Conservation (phyloP, 2,329 filamentous ascomycete genomes). For the Ascochyta viciae-villosae region DNA sequence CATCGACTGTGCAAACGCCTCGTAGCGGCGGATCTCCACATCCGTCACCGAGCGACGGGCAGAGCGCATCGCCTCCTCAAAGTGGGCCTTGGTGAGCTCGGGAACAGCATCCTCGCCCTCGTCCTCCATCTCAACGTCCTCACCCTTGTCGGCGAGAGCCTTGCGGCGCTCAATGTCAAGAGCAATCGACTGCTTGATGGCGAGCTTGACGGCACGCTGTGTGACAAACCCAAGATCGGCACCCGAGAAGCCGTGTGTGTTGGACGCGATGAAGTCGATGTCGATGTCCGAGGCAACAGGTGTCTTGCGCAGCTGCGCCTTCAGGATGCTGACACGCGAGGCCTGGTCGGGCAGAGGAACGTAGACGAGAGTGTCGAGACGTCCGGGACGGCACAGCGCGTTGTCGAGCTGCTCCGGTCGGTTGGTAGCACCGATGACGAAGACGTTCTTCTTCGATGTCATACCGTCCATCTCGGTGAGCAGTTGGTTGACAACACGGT, state of each 20-base stretch:
- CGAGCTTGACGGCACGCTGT: constrained; percentile 97
- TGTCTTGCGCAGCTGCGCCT: constrained; percentile 97
- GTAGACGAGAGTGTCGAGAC: constrained; percentile 98
- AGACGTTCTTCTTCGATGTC: constrained; percentile 99
- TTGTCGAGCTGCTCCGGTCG: constrained; percentile 98
- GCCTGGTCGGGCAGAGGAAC: constrained; percentile 93
- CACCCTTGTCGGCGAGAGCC: constrained; percentile 79
- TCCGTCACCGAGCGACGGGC: constrained; percentile 94
- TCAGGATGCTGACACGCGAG: constrained; percentile 88
- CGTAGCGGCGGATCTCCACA: constrained; percentile 96
- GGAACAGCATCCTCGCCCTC: constrained; percentile 89
- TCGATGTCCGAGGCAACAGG: constrained; percentile 88
- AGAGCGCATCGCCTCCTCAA: constrained; percentile 97
- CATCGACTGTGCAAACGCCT: constrained; percentile 98
- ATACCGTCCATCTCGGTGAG: constrained; percentile 99
- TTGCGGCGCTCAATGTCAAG: constrained; percentile 88
- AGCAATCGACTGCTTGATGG: constrained; percentile 95
- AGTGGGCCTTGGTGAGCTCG: constrained; percentile 93
- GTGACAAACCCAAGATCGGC: constrained; percentile 99
- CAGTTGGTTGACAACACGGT: constrained; percentile 99
- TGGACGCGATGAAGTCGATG: constrained; percentile 88
- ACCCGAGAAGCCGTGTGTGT: constrained; percentile 99
- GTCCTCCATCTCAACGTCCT: constrained; percentile 76
- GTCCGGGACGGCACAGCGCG: constrained; percentile 95
- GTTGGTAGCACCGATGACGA: constrained; percentile 99